A percentile compares a stretch with the other conserved stretches of the same genome.
Conservation (phyloP, 2,329 filamentous ascomycete species). For the Fusarium guadeloupense region DNA sequence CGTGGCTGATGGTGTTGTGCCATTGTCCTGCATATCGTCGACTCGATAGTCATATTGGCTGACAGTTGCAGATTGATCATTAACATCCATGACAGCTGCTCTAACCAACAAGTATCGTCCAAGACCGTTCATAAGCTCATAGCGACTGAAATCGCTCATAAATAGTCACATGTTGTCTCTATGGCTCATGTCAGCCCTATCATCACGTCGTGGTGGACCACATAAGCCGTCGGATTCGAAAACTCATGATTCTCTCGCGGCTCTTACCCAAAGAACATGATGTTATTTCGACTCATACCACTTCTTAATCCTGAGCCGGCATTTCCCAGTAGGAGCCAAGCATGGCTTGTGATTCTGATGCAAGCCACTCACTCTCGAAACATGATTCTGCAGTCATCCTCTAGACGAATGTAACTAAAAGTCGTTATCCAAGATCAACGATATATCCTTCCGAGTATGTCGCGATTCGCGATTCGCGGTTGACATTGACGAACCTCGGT, state of each 20-base stretch:
- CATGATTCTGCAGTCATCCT: conserved; percentile 27
- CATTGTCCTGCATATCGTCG: too few relatives aligned
- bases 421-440: neutral
- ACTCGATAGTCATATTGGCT: neutral
- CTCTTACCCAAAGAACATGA: neutral
- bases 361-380: conserved; percentile 16
- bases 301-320: neutral
- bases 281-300: neutral
- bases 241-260: neutral
- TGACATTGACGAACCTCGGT: neutral
- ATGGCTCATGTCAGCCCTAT: conserved; percentile 31
- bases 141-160: neutral
- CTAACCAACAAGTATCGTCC: too few relatives aligned
- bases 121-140: too few relatives aligned
- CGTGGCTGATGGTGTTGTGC: too few relatives aligned
- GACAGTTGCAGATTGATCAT: neutral
- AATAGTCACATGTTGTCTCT: conserved; percentile 11
- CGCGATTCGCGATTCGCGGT: neutral
- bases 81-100: too few relatives aligned
- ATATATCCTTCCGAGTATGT: neutral
- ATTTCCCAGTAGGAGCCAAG: conserved; percentile 7
- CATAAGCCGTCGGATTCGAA: neutral
- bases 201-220: conserved; percentile 11
- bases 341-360: neutral
- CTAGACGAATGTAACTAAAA: neutral